Conservation (phyloP, 495 filamentous ascomycete genomes). For the Talaromyces proteolyticus region DNA sequence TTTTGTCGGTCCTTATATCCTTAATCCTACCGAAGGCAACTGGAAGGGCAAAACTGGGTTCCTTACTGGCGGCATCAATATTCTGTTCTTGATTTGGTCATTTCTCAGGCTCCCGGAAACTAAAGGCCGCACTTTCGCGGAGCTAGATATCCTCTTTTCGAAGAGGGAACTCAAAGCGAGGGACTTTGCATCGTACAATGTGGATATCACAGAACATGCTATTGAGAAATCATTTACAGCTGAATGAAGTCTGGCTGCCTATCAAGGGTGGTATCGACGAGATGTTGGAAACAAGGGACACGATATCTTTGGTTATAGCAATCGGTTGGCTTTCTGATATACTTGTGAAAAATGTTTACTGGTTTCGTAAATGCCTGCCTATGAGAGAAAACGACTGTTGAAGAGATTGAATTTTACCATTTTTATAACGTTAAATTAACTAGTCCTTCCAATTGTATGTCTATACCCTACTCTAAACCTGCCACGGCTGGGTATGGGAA, state of each 20-base stretch:
- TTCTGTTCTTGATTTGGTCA: conserved; percentile 22
- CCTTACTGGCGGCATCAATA: conserved; percentile 24
- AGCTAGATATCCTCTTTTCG: conserved; percentile 55
- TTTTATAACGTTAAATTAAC: not conserved
- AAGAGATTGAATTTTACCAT: not conserved
- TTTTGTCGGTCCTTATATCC: conserved; percentile 25
- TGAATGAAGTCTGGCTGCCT: not conserved
- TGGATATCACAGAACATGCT: not conserved
- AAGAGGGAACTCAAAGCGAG: conserved; percentile 34
- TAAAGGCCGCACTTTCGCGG: conserved; percentile 41
- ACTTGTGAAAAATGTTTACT: not conserved
- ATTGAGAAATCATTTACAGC: not conserved
- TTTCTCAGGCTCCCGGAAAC: conserved; percentile 41
- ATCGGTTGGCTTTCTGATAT: not conserved
- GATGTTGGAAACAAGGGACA: not conserved
- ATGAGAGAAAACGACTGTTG: not conserved
- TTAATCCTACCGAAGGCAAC: conserved; percentile 34
- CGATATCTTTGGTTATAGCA: not conserved
- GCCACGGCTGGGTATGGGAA: too few species aligned
- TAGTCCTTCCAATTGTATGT: not conserved
- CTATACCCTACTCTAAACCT: too few species aligned
- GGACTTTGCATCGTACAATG: conserved; percentile 14
- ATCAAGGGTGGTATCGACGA: not conserved
- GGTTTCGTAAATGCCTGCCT: not conserved
- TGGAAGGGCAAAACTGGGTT: conserved; percentile 33